Evolutionary conservation across 169 alveolate species (phyloP).

Genomic region (Cryptosporidium canis): DNA sequence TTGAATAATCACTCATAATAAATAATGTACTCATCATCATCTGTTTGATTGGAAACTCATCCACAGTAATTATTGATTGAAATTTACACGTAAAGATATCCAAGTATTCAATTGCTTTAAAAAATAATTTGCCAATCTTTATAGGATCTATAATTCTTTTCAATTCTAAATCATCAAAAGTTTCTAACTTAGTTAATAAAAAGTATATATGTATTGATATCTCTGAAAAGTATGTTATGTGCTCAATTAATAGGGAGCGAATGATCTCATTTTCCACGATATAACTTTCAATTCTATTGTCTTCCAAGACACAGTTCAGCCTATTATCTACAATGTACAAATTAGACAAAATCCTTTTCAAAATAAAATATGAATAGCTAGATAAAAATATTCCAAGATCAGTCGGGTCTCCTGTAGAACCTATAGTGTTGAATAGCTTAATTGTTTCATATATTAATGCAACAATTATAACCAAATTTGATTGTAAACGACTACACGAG

Average conservation of each 20-base stretch:
- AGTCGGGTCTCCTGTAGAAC: constrained; percentile 48
- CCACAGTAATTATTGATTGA: background rate
- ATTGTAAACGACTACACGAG: background rate
- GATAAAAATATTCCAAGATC: constrained; percentile 6
- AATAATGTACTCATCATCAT: constrained; percentile 27
- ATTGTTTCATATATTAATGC: constrained; percentile 33
- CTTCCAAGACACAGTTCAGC: background rate
- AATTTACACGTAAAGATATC: constrained; percentile 12
- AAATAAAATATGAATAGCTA: background rate
- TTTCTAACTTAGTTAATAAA: background rate
- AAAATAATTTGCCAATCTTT: constrained; percentile 1
- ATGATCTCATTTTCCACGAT: background rate
- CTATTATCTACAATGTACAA: constrained; percentile 1
- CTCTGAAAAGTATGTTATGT: constrained; percentile 5
- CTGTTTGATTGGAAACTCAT: constrained; percentile 40
- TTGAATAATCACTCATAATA: constrained; percentile 51
- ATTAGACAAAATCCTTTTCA: background rate
- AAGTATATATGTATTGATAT: constrained; percentile 20
- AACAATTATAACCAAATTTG: background rate
- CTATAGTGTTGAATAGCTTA: constrained; percentile 5
- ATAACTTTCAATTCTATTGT: background rate
- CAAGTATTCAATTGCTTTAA: background rate
- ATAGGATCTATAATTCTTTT: background rate
- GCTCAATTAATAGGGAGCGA: background rate
- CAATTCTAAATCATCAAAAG: background rate